phyloP scores from a whole-genome alignment of 176 grass and related monocot genomes.

The Aechmea fasciata region DNA sequence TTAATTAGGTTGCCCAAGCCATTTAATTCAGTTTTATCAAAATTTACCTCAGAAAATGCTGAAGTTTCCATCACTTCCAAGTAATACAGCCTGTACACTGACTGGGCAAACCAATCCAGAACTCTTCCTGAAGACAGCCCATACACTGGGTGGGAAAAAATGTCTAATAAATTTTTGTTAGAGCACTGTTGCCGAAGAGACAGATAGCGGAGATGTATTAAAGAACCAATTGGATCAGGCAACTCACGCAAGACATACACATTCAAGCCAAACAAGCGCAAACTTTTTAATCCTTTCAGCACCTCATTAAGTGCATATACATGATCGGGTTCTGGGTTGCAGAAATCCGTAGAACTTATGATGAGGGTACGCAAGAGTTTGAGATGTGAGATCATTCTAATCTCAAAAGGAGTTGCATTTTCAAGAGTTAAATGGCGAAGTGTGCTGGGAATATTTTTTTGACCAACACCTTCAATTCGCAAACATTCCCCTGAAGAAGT shows the following conservation, averaged over 20 bases:
- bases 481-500: slow-evolving; percentile 19
- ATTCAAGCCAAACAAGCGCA: background rate
- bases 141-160: no score
- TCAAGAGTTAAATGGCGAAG: slow-evolving; percentile 19
- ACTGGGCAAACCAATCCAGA: background rate
- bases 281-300: slow-evolving; percentile 6
- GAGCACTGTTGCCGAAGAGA: background rate
- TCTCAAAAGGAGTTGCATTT: background rate
- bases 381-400: background rate
- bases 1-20: slow-evolving; percentile 25
- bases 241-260: background rate
- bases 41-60: background rate
- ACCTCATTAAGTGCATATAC: background rate
- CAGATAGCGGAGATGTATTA: slow-evolving; percentile 22
- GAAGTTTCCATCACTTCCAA: slow-evolving; percentile 10
- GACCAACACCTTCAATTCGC: background rate
- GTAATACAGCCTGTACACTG: slow-evolving; percentile 20
- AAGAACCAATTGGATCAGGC: slow-evolving; percentile 13
- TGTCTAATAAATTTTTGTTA: no score
- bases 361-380: background rate
- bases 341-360: background rate
- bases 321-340: no score
- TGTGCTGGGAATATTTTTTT: background rate
- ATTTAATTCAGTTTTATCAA: background rate
- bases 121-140: no score